Evolutionary conservation across 129 eudicot species (phyloP).

Genomic region (Flaveria robusta): DNA sequence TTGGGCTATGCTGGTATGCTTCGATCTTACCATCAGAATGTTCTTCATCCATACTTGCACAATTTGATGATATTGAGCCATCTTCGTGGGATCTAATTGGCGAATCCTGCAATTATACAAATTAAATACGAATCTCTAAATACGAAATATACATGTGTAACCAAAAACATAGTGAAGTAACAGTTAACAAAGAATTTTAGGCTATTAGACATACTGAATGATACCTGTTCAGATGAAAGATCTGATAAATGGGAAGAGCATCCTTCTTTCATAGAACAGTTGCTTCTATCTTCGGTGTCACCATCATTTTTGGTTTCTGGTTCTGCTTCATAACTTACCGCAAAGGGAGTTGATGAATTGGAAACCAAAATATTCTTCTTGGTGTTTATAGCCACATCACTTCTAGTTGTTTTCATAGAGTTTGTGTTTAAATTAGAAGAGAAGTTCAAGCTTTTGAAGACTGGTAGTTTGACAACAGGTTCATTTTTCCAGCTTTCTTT

Average conservation of each 20-base stretch:
- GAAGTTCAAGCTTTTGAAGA: conserved; percentile 1
- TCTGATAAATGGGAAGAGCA: conserved; percentile 25
- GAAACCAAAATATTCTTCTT: conserved; percentile 10
- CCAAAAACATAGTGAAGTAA: background rate
- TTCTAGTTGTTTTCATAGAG: conserved; percentile 23
- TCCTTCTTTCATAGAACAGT: conserved; percentile 18
- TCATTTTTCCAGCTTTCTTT: conserved; percentile 23
- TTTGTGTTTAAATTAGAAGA: conserved; percentile 6
- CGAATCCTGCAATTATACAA: conserved; percentile 42
- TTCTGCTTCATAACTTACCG: conserved; percentile 23
- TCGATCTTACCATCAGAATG: conserved; percentile 39
- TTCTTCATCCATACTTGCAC: conserved; percentile 23
- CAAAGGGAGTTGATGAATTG: conserved; percentile 5
- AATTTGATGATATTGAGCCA: conserved; percentile 29
- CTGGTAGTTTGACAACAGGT: conserved; percentile 11
- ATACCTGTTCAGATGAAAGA: conserved; percentile 32
- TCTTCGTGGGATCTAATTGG: conserved; percentile 33
- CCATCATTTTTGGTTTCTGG: conserved; percentile 24
- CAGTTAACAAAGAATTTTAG: background rate
- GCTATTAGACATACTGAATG: background rate
- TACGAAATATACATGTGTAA: background rate
- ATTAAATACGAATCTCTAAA: background rate
- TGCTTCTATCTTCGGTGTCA: background rate
- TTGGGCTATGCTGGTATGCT: conserved; percentile 51
- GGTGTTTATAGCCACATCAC: conserved; percentile 20